These are phyloP conservation scores for Liquidambar formosana DNA, from an alignment of 164 flowering plant genomes.

Conservation along the genomic window DNA sequence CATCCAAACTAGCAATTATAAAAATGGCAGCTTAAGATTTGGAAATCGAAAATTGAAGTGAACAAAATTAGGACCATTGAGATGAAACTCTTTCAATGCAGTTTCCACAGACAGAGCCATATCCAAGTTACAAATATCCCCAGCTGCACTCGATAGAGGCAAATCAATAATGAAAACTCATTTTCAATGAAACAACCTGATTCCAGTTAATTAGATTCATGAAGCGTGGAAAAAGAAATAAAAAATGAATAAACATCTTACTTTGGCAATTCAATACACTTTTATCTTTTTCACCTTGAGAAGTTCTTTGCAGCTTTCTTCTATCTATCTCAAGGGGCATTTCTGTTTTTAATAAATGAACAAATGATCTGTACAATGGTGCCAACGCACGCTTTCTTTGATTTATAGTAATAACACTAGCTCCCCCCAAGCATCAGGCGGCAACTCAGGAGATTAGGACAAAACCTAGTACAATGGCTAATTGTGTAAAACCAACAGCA, in stretches of 20 bases:
- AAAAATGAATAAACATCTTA: conserved; percentile 15
- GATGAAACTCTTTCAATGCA: too few relatives aligned
- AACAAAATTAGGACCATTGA: too few relatives aligned
- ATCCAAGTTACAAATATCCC: too few relatives aligned
- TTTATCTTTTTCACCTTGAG: conserved; percentile 17
- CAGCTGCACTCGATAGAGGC: not conserved
- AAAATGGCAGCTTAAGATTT: too few relatives aligned
- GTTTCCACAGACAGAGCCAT: too few relatives aligned
- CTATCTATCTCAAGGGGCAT: conserved; percentile 14
- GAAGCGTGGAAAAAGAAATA: not conserved
- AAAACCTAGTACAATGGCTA: conserved; percentile 5
- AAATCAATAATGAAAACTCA: not conserved
- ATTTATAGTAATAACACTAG: conserved; percentile 9
- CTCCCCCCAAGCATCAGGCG: conserved; percentile 22
- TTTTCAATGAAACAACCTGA: not conserved
- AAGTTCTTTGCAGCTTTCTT: conserved; percentile 8
- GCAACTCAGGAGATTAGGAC: not conserved
- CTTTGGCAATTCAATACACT: conserved; percentile 20
- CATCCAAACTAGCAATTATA: too few relatives aligned
- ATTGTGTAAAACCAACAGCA: conserved; percentile 5
- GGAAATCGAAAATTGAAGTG: too few relatives aligned
- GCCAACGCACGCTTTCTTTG: conserved; percentile 15
- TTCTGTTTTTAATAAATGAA: conserved; percentile 48
- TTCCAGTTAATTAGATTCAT: too few relatives aligned
- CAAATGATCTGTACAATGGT: conserved; percentile 63